Conservation (phyloP, 1,284 basidiomycete genomes). For the Trichosporon faecale region DNA sequence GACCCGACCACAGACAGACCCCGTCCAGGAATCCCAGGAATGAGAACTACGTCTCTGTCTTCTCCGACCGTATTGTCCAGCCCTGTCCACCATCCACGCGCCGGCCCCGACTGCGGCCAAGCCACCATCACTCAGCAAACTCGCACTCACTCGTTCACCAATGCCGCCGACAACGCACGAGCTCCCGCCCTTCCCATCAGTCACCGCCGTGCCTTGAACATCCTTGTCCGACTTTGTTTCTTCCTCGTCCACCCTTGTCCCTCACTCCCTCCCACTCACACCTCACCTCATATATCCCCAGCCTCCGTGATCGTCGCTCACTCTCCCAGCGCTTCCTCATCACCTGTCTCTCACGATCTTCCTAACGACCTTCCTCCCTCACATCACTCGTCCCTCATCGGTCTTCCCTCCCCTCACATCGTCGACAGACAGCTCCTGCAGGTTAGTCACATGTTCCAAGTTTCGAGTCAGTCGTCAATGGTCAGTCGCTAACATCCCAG, state of each 20-base stretch:
- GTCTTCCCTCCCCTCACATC: not conserved
- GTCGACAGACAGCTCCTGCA: not conserved
- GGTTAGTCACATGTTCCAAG: not conserved
- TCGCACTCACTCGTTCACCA: not conserved
- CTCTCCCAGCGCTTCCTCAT: not conserved
- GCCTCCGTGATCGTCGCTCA: not conserved
- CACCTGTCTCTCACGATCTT: not conserved
- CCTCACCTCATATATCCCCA: not conserved
- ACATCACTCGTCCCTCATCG: not conserved
- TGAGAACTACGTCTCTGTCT: not conserved
- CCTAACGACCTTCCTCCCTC: not conserved
- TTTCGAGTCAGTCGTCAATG: not conserved
- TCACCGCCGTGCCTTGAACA: not conserved
- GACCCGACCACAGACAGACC: not conserved
- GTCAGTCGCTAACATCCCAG: not conserved
- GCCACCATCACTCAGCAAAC: not conserved
- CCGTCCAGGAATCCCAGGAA: not conserved
- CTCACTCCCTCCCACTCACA: not conserved
- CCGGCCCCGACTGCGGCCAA: not conserved
- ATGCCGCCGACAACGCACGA: not conserved
- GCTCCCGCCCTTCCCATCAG: not conserved
- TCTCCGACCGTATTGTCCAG: not conserved
- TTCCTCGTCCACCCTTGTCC: not conserved
- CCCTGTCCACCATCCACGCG: not conserved
- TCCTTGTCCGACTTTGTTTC: not conserved